These are phyloP conservation scores for Circinella umbellata DNA, from an alignment of 371 early-diverging fungal genomes.

Conservation along the genomic window DNA sequence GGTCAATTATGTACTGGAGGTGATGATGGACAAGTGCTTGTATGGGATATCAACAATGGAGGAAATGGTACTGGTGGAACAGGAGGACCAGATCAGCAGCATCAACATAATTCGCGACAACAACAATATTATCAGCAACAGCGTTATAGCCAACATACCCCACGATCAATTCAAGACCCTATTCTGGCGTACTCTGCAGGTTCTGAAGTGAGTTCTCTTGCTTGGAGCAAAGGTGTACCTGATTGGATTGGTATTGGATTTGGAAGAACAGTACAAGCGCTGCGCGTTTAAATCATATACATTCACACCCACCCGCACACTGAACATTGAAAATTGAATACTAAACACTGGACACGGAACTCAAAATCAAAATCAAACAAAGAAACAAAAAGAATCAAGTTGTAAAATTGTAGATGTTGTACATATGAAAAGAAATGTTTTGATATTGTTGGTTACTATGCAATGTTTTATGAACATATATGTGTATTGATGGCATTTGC, in stretches of 20 bases:
- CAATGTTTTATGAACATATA: no score
- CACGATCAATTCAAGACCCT: constrained; percentile 64
- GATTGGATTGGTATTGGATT: constrained; percentile 82
- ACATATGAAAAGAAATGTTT: background rate
- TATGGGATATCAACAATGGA: constrained; percentile 74
- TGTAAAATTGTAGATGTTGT: constrained; percentile 4
- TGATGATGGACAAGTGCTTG: constrained; percentile 78
- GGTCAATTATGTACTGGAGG: constrained; percentile 78
- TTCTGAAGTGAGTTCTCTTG: constrained; percentile 72
- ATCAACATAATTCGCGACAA: constrained; percentile 27
- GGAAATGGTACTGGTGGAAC: background rate
- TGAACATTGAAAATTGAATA: background rate
- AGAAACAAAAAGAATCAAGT: background rate
- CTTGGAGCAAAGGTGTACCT: constrained; percentile 71
- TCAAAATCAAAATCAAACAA: background rate
- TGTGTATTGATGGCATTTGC: no score
- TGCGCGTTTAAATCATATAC: constrained; percentile 40
- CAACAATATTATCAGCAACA: constrained; percentile 33
- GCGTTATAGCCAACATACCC: constrained; percentile 25
- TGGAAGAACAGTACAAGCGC: constrained; percentile 69
- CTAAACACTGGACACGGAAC: no score
- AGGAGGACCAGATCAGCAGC: constrained; percentile 11
- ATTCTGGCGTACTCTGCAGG: constrained; percentile 72
- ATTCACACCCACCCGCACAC: background rate
- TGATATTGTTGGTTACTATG: background rate